phyloP scores from a whole-genome alignment of 1,284 basidiomycete genomes.

The Papiliotrema laurentii region DNA sequence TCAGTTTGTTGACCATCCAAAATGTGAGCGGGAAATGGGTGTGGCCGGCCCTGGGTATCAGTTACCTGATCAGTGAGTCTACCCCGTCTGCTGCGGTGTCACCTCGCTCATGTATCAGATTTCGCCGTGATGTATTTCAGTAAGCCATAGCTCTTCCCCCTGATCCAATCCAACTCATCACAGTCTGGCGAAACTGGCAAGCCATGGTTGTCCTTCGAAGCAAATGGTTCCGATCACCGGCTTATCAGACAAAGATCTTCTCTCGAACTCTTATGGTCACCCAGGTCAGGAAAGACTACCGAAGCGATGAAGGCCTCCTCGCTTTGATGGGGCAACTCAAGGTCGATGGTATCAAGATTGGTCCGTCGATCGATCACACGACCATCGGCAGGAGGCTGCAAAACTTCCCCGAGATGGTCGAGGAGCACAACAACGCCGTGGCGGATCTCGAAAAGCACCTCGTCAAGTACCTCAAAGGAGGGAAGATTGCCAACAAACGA shows the following conservation, averaged over 20 bases:
- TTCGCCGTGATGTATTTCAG: conserved; percentile 39
- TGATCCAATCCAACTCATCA: not conserved
- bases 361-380: conserved; percentile 15
- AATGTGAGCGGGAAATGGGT: conserved; percentile 64
- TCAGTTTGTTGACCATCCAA: conserved; percentile 73
- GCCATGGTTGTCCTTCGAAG: conserved; percentile 57
- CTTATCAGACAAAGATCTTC: conserved; percentile 46
- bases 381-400: conserved; percentile 35
- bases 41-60: conserved; percentile 69
- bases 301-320: conserved; percentile 70
- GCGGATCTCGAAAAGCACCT: conserved; percentile 74
- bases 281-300: conserved; percentile 66
- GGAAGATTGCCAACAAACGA: conserved; percentile 65
- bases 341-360: conserved; percentile 50
- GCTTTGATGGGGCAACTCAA: conserved; percentile 66
- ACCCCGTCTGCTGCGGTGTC: not conserved
- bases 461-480: conserved; percentile 77
- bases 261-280: conserved; percentile 54
- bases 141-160: not conserved
- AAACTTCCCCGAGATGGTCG: conserved; percentile 47
- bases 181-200: conserved; percentile 66
- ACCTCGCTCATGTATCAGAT: conserved; percentile 16
- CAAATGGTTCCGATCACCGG: conserved; percentile 46
- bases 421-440: conserved; percentile 81
- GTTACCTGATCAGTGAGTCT: conserved; percentile 64